Percentiles rank a stretch among this genome's conserved stretches.
Evolutionary conservation across 202 grass and related monocot species (phyloP).

Genomic region (Musa balbisiana): DNA sequence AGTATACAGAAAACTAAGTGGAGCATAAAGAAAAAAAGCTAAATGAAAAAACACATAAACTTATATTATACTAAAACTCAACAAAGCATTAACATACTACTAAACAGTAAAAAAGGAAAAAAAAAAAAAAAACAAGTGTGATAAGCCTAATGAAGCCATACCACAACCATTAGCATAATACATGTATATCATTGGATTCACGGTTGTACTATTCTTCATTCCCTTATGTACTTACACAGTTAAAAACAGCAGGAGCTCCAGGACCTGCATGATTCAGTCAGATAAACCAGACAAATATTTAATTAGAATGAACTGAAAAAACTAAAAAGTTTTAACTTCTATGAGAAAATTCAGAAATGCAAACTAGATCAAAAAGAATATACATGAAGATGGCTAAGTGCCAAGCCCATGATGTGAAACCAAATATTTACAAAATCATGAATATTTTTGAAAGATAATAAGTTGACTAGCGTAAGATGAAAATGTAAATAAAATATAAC

Average conservation of each 20-base stretch:
- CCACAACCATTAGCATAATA: background rate
- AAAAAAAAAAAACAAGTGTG: background rate
- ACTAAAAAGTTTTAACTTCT: background rate
- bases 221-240: constrained; percentile 60
- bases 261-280: constrained; percentile 39
- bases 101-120: background rate
- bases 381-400: no score
- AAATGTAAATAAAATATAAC: background rate
- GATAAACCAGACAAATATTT: background rate
- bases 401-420: background rate
- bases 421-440: background rate
- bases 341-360: background rate
- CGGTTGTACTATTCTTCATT: constrained; percentile 2
- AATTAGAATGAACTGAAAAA: background rate
- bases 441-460: no score
- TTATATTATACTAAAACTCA: no score
- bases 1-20: no score
- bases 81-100: no score
- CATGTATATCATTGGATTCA: background rate
- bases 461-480: background rate
- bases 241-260: constrained; percentile 76
- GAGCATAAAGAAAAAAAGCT: no score
- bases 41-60: no score
- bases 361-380: background rate
- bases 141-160: background rate